Evolutionary conservation across 2,329 filamentous ascomycete genomes (phyloP).

Genomic region (Diaporthe sp.): DNA sequence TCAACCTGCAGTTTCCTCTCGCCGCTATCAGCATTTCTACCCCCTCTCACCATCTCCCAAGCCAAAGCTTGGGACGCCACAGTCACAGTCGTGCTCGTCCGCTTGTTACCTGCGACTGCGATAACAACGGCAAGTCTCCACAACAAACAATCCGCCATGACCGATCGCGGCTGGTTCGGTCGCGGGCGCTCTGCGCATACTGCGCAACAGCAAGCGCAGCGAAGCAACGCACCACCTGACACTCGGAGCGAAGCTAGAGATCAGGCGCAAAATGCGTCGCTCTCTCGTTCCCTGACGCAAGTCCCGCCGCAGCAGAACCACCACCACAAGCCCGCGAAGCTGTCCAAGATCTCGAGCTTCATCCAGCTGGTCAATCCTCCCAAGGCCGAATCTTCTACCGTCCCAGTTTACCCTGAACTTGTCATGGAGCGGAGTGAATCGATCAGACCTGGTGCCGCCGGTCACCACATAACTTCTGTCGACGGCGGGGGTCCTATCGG

Average conservation of each 20-base stretch:
- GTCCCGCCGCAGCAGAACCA: constrained; percentile 17
- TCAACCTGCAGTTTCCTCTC: not conserved
- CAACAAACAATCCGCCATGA: constrained; percentile 14
- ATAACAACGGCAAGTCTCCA: not conserved
- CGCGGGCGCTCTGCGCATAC: constrained; percentile 32
- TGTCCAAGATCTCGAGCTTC: constrained; percentile 40
- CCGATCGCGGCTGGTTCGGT: constrained; percentile 34
- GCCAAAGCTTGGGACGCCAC: no score
- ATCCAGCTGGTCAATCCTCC: constrained; percentile 35
- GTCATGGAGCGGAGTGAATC: constrained; percentile 32
- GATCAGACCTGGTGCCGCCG: constrained; percentile 2
- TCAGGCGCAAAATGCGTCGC: not conserved
- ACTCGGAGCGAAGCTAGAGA: constrained; percentile 10
- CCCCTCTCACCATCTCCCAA: not conserved
- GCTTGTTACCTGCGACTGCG: not conserved
- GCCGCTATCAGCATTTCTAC: not conserved
- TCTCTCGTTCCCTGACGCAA: constrained; percentile 34
- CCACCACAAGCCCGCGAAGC: constrained; percentile 24
- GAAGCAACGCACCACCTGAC: not conserved
- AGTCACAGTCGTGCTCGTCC: not conserved
- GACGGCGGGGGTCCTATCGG: constrained; percentile 21
- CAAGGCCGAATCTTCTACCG: constrained; percentile 20
- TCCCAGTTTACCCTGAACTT: constrained; percentile 24
- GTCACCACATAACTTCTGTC: constrained; percentile 6
- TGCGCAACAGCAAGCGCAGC: constrained; percentile 12